Base-by-base conservation (phyloP, 768 basidiomycete genomes). In the Lentinula guzmanii region DNA sequence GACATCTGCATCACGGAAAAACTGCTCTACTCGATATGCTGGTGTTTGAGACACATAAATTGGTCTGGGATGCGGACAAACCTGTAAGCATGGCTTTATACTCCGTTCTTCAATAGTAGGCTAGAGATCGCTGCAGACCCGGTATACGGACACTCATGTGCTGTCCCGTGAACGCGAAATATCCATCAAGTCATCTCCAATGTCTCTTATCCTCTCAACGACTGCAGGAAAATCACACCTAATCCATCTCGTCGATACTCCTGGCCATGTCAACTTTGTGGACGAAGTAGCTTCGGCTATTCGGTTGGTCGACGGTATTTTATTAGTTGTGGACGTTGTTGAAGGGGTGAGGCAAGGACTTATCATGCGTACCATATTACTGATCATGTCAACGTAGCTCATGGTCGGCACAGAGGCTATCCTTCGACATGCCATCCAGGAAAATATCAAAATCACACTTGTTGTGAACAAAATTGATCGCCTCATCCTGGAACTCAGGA, bases 401-500 rank as follows among this genome's bases (percentile, higher is more conserved):
- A 96, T 98, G 95, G 89, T 93, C 62, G 91, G 91, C 64, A 90
- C 95, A 16, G 94, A 97, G 75, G 83, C 84, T 58, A 82, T 94
- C 65, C 83, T 98, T 67, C 85, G 93, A 56, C 92, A 98, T 71
- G 92, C 92, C 48, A 72, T 98, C 18, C 90, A 91, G 78, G 93
- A 98, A 75, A 83, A 85, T 60, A 78, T 95, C 69, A 90, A 91
- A 79, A 89, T 95, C 64, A 93, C 91, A 7, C 84, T 99, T 51
- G 87, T 99, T 37, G 84, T 99, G 65, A 99, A 99, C 80, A 99
- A 99, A 81, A 88, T 99, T 69, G 97, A 99, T 75, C 84, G 97
- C 60, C 84, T 99, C 55, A 98, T 98, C 64, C 85, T 99, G 60
- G 97, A 99, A 75, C 80, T 99, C 61, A 87, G 97, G 51, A 87